A percentile compares a stretch with the other conserved stretches of the same genome.
phyloP scores from a whole-genome alignment of 2,329 filamentous ascomycete species.

The Bipolaris zeicola region DNA sequence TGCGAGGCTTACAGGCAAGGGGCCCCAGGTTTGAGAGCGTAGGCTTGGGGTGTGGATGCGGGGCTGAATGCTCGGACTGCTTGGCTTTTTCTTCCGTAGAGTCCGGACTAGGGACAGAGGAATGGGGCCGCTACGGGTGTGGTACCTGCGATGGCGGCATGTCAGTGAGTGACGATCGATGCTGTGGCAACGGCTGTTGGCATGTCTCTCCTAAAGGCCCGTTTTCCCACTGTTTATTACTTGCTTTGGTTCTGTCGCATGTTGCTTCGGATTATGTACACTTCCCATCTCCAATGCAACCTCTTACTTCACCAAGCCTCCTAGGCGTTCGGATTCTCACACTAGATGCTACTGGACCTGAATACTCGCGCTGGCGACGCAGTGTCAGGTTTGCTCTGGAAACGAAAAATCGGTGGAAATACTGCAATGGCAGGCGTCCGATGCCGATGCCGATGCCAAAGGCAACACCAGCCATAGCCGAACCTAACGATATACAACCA shows the following conservation, averaged over 20 bases:
- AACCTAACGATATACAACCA: slow-evolving; percentile 33
- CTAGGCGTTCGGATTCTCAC: slow-evolving; percentile 37
- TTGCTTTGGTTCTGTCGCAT: not conserved
- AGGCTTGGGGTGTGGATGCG: slow-evolving; percentile 17
- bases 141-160: not conserved
- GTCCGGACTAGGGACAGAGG: slow-evolving; percentile 15
- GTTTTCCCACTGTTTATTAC: not conserved
- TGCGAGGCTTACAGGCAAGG: slow-evolving; percentile 9
- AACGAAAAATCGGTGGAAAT: slow-evolving; percentile 41
- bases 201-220: not conserved
- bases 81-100: slow-evolving; percentile 6
- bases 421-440: slow-evolving; percentile 37
- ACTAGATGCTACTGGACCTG: slow-evolving; percentile 34
- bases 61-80: slow-evolving; percentile 27
- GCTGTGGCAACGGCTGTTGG: not conserved
- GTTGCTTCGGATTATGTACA: not conserved
- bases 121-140: slow-evolving; percentile 5
- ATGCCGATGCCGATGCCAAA: slow-evolving; percentile 49
- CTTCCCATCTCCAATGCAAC: slow-evolving; percentile 16
- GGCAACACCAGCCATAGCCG: slow-evolving; percentile 24
- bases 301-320: slow-evolving; percentile 34
- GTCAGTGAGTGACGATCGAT: not conserved
- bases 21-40: slow-evolving; percentile 16
- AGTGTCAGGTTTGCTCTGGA: slow-evolving; percentile 39
- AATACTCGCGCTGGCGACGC: slow-evolving; percentile 43